Percentiles rank a stretch among this genome's conserved stretches.
Evolutionary conservation across 176 grass and related monocot species (phyloP).

Genomic region (Paspalum vaginatum): DNA sequence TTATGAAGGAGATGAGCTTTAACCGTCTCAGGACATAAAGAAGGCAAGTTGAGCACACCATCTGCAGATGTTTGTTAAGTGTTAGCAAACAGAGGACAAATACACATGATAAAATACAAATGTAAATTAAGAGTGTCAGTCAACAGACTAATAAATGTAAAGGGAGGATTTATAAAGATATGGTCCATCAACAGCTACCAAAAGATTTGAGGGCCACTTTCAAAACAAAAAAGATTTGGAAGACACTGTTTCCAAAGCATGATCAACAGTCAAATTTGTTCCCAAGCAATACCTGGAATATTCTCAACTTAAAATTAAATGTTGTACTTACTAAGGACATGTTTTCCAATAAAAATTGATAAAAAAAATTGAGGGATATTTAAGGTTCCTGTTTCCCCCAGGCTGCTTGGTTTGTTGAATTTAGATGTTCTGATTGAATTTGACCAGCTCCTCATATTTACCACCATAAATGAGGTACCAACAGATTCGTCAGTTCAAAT

Average conservation of each 20-base stretch:
- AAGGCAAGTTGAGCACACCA: constrained; percentile 79
- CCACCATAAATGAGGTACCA: background rate
- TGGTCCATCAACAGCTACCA: background rate
- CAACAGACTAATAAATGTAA: background rate
- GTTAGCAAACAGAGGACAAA: constrained; percentile 29
- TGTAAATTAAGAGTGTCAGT: constrained; percentile 7
- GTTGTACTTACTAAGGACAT: background rate
- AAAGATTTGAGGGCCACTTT: background rate
- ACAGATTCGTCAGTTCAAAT: background rate
- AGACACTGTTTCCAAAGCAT: background rate
- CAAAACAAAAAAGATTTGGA: background rate
- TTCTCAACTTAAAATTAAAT: constrained; percentile 10
- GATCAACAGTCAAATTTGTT: background rate
- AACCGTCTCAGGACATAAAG: constrained; percentile 84
- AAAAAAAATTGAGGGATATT: too few species aligned
- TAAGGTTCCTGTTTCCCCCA: background rate
- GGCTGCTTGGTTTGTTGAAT: background rate
- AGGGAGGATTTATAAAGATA: background rate
- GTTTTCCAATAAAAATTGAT: background rate
- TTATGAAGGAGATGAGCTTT: constrained; percentile 86
- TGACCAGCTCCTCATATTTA: background rate
- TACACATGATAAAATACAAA: constrained; percentile 6
- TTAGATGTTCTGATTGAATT: background rate
- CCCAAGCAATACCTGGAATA: background rate
- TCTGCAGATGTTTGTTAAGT: constrained; percentile 59